These are phyloP conservation scores for Scheffersomyces coipomensis DNA, from an alignment of 805 yeast genomes.

Conservation along the genomic window DNA sequence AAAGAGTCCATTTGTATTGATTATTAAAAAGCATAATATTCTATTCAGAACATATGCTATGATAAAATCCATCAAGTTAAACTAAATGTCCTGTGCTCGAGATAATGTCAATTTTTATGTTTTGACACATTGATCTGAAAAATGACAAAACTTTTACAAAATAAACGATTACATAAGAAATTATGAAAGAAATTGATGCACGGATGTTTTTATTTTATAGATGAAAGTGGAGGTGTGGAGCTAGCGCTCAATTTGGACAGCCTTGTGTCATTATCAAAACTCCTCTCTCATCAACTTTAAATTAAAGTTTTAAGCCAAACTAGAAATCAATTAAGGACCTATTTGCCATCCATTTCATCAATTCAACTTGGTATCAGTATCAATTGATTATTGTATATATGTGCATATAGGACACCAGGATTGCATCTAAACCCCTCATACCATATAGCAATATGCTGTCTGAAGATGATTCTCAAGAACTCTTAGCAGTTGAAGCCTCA, in stretches of 20 bases:
- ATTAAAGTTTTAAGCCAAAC: neutral
- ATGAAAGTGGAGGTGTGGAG: neutral
- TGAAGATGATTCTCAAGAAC: constrained; percentile 12
- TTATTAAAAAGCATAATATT: neutral
- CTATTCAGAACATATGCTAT: neutral
- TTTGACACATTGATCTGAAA: too few relatives aligned
- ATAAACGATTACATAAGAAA: neutral
- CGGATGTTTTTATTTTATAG: neutral
- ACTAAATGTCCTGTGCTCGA: too few relatives aligned
- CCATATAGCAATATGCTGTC: constrained; percentile 6
- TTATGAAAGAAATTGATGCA: neutral
- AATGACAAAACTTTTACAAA: neutral
- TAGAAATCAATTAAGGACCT: neutral
- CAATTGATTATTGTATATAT: neutral
- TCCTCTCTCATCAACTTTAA: neutral
- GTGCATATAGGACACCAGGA: neutral
- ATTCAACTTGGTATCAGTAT: neutral
- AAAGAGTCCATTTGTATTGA: too few relatives aligned
- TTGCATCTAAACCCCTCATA: neutral
- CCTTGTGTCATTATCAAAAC: neutral
- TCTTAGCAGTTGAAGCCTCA: constrained; percentile 10
- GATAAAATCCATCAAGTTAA: neutral
- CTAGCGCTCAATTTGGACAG: neutral
- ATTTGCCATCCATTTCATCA: neutral
- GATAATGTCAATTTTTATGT: too few relatives aligned